Base-by-base conservation (phyloP, 2,329 filamentous ascomycete species). In the Chalara sp. region DNA sequence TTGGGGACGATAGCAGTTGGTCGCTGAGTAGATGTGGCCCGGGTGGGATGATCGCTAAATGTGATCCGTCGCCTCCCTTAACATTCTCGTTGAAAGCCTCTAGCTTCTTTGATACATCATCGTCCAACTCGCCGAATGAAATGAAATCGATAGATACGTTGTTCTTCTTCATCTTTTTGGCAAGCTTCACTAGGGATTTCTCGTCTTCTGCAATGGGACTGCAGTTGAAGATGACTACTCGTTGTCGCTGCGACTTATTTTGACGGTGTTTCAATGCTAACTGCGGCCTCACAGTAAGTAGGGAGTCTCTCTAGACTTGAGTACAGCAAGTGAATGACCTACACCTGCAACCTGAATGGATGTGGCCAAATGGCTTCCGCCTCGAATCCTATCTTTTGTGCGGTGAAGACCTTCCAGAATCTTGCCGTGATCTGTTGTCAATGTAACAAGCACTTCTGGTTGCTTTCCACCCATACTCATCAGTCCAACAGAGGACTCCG, bases 391-490 rank as follows among this genome's bases (percentile, higher is more conserved):
- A 70, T 81, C 83, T 75, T 83, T 84, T 56, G 89, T 99, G 65
- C 87, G 84, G 72, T 92, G 92, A 70, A 96, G 75, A 49, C 91
- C 91, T 56, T 95, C 89, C 58, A 97, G 77, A 62, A 99, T 89
- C 76, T 95, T 93, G 70, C 93, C 93, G 66, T 93, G 89, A 70
- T 99, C 95, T 53, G 89, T 92, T 49, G 93, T 97, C 67, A 97
- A 81, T 33, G 93, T 99, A 52, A 93, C 95, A 57, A 99, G 81
- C 58, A 99, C 92, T 73, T 97, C 92, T 46, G 93, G 93, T n/a
- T 90, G 91, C 67, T 89, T 92, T 65, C 92, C 93, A 57, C 89
- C 93, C 92, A 97, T 97, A 72, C 89, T 96, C 91, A 99, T 96
- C 58, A 99, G 76, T 48, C 95, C 93, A 58, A 99, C 93, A 8